phyloP scores from a whole-genome alignment of 2,329 filamentous ascomycete genomes.

The Paradendryphiella salina region DNA sequence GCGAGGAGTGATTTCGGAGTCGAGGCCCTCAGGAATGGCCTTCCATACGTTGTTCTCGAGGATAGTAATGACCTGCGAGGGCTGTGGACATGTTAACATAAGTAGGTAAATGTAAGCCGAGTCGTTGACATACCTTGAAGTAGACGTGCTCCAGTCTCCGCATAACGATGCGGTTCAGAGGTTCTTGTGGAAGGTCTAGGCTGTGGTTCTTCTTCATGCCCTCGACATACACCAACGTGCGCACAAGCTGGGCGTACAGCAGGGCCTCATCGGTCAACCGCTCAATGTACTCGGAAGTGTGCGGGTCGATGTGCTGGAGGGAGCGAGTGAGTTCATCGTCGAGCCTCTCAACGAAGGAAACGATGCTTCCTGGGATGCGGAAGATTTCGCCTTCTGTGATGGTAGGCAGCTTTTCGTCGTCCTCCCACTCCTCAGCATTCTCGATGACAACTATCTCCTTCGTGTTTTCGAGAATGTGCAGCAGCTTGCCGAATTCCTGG shows the following conservation, averaged over 20 bases:
- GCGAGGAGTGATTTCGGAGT: constrained; percentile 82
- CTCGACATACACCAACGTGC: constrained; percentile 87
- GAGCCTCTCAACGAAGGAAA: constrained; percentile 91
- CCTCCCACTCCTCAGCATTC: constrained; percentile 96
- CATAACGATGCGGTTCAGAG: constrained; percentile 89
- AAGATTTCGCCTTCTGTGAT: constrained; percentile 76
- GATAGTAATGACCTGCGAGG: constrained; percentile 87
- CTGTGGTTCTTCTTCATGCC: constrained; percentile 69
- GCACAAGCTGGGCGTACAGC: constrained; percentile 90
- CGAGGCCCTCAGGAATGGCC: constrained; percentile 66
- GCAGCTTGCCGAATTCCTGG: constrained; percentile 76
- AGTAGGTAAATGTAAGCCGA: neutral
- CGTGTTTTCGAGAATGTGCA: constrained; percentile 78
- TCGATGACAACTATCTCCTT: constrained; percentile 84
- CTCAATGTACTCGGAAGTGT: constrained; percentile 98
- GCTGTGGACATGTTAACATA: constrained; percentile 55
- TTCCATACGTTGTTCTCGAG: constrained; percentile 96
- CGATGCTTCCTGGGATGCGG: constrained; percentile 89
- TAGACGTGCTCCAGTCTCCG: constrained; percentile 95
- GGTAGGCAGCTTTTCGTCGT: constrained; percentile 89
- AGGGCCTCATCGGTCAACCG: constrained; percentile 86
- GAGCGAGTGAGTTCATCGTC: constrained; percentile 97
- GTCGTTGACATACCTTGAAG: constrained; percentile 73
- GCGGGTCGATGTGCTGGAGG: constrained; percentile 95
- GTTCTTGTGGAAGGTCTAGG: constrained; percentile 79